Base-by-base conservation (phyloP, 495 filamentous ascomycete genomes). In the Hypoxylon fuscum region DNA sequence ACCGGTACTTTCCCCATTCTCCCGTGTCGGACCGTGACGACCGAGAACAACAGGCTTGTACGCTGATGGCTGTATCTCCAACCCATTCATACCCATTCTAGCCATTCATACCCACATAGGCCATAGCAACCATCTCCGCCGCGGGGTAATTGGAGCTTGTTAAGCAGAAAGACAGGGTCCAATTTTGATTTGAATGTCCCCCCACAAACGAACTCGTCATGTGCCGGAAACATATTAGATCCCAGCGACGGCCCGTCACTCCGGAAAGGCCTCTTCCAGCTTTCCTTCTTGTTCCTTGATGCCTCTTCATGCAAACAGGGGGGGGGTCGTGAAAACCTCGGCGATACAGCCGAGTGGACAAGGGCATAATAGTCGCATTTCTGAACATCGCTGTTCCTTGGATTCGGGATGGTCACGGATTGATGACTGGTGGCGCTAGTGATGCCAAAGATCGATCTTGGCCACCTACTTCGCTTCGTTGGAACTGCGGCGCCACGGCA, bases 21-120 rank as follows among this genome's bases (percentile, higher is more conserved):
- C 71, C 77, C 73, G 72, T 70, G 72, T 75, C 77, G 77, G 77
- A 78, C 72, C 78, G 76, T 75, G 69, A 70, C 75, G 69, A 76
- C 78, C 77, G 78, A 77, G 69, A 74, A 74, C 68, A 74, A 68
- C 55, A 71, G 66, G 58, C 59, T 64, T 69, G 57, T 69, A 52
- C 57, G 56, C 52, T 64, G 55, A 57, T 59, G 55, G 61, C 65
- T 60, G 60, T 68, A 56, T 64, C 60, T 56, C 55, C 47, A 64
- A 68, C 17, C 55, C 56, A 56, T 59, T 59, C 55, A 50, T 58
- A 52, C 46, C 52, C 34, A 56, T 49, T 55, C 50, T 29, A 51
- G 45, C 47, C 51, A 57, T 46, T 44, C 48, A 64, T 52, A 59
- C 57, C 61, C 62, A 66, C 66, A 58, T 64, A 56, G 53, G 55